Percentiles rank a stretch among this genome's conserved stretches.
Conservation (phyloP, 805 yeast species). For the Gaillardinia entomophila region DNA sequence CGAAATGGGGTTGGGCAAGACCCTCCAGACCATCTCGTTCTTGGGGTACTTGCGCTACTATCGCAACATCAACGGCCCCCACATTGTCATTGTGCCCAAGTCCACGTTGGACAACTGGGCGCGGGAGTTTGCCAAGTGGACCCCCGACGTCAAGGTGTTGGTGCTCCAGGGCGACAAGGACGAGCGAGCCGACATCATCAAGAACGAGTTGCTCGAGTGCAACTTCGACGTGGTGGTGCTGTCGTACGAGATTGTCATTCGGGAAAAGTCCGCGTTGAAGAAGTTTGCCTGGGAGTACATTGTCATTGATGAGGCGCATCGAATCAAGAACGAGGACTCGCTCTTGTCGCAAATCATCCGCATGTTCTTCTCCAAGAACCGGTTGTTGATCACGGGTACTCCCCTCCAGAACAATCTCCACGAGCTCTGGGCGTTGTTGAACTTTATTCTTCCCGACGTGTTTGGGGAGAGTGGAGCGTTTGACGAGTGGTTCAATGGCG, state of each 20-base stretch:
- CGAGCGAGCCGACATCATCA: constrained; percentile 57
- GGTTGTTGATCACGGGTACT: constrained; percentile 90
- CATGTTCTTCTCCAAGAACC: constrained; percentile 75
- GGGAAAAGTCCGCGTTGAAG: constrained; percentile 77
- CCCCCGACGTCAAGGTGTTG: constrained; percentile 84
- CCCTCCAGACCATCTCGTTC: constrained; percentile 90
- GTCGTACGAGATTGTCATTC: constrained; percentile 87
- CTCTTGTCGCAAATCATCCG: constrained; percentile 90
- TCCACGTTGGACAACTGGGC: constrained; percentile 96
- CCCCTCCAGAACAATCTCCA: constrained; percentile 93
- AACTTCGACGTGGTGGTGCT: constrained; percentile 88
- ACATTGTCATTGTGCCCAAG: constrained; percentile 87
- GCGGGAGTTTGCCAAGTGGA: constrained; percentile 92
- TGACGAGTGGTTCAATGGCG: constrained; percentile 76
- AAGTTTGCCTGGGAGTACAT: constrained; percentile 91
- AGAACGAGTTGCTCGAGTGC: constrained; percentile 55
- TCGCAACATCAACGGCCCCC: constrained; percentile 81
- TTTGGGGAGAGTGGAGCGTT: constrained; percentile 87
- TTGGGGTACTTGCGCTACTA: constrained; percentile 81
- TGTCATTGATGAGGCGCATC: constrained; percentile 92
- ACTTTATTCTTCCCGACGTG: constrained; percentile 88
- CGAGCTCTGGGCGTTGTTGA: constrained; percentile 92
- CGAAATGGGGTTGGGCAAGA: constrained; percentile 97
- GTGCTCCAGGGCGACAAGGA: constrained; percentile 90
- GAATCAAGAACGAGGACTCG: constrained; percentile 92